Evolutionary conservation across 257 asterid genomes (phyloP).

Genomic region (Eustoma russellianum): DNA sequence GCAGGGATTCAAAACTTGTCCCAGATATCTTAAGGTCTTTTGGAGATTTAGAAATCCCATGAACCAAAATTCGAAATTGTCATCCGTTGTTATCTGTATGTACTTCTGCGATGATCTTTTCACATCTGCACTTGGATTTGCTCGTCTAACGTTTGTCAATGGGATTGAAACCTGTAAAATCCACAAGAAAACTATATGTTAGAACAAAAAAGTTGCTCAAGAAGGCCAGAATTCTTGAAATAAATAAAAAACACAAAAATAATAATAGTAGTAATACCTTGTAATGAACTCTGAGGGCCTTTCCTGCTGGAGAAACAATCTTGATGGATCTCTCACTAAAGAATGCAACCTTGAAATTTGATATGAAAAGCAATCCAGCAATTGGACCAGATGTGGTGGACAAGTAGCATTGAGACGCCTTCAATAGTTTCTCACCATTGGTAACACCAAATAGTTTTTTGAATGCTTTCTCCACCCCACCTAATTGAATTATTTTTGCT

Average conservation of each 20-base stretch:
- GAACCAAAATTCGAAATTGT: conserved; percentile 43
- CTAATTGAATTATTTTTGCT: conserved; percentile 14
- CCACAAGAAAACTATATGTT: neutral
- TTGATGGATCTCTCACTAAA: conserved; percentile 7
- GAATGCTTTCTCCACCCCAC: conserved; percentile 16
- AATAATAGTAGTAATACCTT: neutral
- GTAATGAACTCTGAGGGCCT: conserved; percentile 1
- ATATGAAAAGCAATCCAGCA: conserved; percentile 9
- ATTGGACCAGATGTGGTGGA: conserved; percentile 8
- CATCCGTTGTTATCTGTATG: conserved; percentile 30
- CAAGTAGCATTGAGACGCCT: conserved; percentile 9
- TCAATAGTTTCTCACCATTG: neutral
- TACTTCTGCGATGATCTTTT: conserved; percentile 23
- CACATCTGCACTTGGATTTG: neutral
- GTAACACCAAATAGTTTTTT: neutral
- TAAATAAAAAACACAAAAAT: neutral
- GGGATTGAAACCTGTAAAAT: conserved; percentile 16
- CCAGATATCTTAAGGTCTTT: conserved; percentile 24
- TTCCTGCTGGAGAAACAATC: conserved; percentile 4
- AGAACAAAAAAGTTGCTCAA: no score
- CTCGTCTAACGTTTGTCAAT: neutral
- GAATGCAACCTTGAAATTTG: neutral
- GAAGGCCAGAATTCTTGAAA: neutral
- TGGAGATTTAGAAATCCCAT: conserved; percentile 38
- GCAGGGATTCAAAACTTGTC: conserved; percentile 12